Evolutionary conservation across 129 eudicot genomes (phyloP).

Genomic region (Heracleum sosnowskyi): DNA sequence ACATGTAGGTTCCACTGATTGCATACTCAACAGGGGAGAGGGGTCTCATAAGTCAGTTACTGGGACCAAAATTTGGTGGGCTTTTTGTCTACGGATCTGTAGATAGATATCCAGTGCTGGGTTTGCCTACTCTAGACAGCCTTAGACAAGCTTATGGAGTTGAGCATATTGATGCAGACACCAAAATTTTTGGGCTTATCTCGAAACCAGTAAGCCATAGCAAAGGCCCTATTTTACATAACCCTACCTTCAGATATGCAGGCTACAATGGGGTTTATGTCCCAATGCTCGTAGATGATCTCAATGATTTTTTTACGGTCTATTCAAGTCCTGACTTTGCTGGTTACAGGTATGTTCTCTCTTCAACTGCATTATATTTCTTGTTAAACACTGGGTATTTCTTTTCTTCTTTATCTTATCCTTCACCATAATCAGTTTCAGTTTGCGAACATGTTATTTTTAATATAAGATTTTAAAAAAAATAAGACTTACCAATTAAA

Average conservation of each 20-base stretch:
- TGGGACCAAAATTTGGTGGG: slow-evolving; percentile 73
- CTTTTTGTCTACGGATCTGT: slow-evolving; percentile 56
- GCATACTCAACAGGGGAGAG: slow-evolving; percentile 71
- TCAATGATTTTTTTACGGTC: slow-evolving; percentile 50
- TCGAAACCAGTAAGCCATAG: slow-evolving; percentile 85
- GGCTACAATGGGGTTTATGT: slow-evolving; percentile 72
- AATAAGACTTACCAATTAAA: background rate
- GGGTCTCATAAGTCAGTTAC: slow-evolving; percentile 67
- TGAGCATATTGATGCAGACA: slow-evolving; percentile 40
- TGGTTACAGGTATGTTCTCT: slow-evolving; percentile 62
- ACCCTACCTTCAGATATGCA: slow-evolving; percentile 66
- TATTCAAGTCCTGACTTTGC: slow-evolving; percentile 70
- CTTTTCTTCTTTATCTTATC: background rate
- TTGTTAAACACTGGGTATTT: background rate
- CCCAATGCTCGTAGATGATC: slow-evolving; percentile 79
- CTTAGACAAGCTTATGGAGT: slow-evolving; percentile 50
- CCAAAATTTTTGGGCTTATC: slow-evolving; percentile 68
- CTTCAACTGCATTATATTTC: background rate
- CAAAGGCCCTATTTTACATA: slow-evolving; percentile 76
- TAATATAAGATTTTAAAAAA: too few relatives aligned
- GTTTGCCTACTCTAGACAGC: slow-evolving; percentile 51
- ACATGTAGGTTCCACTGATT: slow-evolving; percentile 56
- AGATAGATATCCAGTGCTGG: slow-evolving; percentile 43
- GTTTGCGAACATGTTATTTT: too few relatives aligned
- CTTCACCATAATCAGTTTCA: background rate